phyloP scores from a whole-genome alignment of 352 stramenopile genomes.

The Peronospora destructor region DNA sequence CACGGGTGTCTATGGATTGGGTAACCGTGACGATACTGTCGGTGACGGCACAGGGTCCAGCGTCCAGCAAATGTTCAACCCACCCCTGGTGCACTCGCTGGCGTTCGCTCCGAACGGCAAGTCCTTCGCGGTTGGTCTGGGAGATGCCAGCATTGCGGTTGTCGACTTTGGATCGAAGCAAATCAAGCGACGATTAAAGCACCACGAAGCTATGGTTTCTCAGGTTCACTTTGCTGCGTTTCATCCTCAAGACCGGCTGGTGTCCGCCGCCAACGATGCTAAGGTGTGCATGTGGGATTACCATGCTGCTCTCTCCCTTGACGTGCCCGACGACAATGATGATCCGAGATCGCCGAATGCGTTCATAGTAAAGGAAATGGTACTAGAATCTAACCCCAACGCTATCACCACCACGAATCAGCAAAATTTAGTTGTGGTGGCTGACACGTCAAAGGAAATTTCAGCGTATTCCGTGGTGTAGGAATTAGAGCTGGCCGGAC shows the following conservation, averaged over 20 bases:
- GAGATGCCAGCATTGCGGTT: constrained; percentile 55
- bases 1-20: constrained; percentile 34
- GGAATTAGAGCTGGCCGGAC: neutral
- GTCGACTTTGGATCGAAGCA: constrained; percentile 54
- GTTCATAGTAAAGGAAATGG: constrained; percentile 45
- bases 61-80: constrained; percentile 67
- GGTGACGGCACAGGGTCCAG: constrained; percentile 1
- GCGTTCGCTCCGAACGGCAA: constrained; percentile 58
- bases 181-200: constrained; percentile 43
- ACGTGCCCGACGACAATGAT: constrained; percentile 7
- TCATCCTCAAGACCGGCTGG: constrained; percentile 37
- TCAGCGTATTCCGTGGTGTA: constrained; percentile 41
- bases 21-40: constrained; percentile 2
- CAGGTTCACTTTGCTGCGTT: constrained; percentile 63
- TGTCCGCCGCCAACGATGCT: constrained; percentile 60
- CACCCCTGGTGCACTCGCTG: constrained; percentile 61
- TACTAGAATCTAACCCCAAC: constrained; percentile 40
- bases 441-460: constrained; percentile 46
- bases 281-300: constrained; percentile 70
- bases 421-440: constrained; percentile 47
- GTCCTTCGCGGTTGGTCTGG: constrained; percentile 55
- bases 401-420: constrained; percentile 46
- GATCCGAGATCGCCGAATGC: constrained; percentile 15
- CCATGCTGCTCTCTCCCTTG: constrained; percentile 24
- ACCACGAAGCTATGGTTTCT: constrained; percentile 47